Evolutionary conservation across 768 basidiomycete genomes (phyloP), one percentile per base, ranked within the genome.

Genomic region (Cubamyces sp.): DNA sequence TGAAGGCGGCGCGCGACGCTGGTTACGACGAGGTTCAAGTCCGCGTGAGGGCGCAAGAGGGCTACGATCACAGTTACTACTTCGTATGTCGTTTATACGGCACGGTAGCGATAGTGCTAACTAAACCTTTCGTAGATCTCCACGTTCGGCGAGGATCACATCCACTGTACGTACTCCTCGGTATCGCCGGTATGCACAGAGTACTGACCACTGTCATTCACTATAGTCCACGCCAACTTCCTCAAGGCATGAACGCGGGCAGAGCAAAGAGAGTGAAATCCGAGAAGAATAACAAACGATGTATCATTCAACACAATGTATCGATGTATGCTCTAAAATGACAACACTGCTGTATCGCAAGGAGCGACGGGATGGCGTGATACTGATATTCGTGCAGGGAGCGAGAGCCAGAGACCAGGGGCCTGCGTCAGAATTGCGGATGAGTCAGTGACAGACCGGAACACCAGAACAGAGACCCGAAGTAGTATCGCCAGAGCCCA

Each of bases 31-130:
- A 90, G 68, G 78, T 82, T 18, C 87, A 91, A 73, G 91, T 98
- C 7, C 78, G 84, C 46, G 90, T 97, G 21, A 81, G 91, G 65
- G 81, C 82, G 62, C 92, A 95, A 47, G 87, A 87, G 52, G 92
- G 87, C 26, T 96, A 96, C 70, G 93, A 96, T 69, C 91, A 94
- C 71, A 87, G 87, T 54, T 96, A 96, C 72, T 96, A 88, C 75
- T 97, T 96, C 70, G 94, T 88, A 68, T 66, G 79, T 75, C 46
- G 12, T 57, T 57, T 16, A 18, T 26, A 23, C 28, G 14, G 5
- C 42, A 28, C 46, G 21, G 21, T 2, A 12, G 14, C 2, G 16
- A 3, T 0, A 1, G 47, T 12, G 12, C 40, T 23, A 7, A 55
- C 25, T 7, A 18, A 51, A 8, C 45, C 40, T 42, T 3, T 41